A percentile compares a stretch with the other conserved stretches of the same genome.
Conservation (phyloP, 2,329 filamentous ascomycete genomes). For the Cytospora chrysosperma region DNA sequence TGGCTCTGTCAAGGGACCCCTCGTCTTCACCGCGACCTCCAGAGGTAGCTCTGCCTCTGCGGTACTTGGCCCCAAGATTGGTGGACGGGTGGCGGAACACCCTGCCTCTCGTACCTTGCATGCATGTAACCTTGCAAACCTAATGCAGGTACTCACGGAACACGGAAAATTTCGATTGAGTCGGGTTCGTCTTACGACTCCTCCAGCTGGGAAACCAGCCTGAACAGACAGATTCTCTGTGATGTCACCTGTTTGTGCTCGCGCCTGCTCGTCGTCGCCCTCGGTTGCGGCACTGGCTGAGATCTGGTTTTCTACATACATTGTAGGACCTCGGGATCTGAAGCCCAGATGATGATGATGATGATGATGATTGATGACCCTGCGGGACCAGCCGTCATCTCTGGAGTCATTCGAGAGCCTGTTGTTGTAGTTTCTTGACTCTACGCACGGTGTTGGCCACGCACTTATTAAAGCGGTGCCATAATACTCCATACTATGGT, state of each 20-base stretch:
- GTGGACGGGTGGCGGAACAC: conserved; percentile 2
- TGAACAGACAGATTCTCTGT: background rate
- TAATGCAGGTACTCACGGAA: conserved; percentile 19
- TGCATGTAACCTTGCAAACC: conserved; percentile 19
- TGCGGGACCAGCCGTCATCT: conserved; percentile 10
- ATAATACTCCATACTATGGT: conserved; percentile 7
- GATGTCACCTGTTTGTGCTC: background rate
- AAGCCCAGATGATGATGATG: conserved; percentile 14
- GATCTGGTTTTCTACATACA: conserved; percentile 15
- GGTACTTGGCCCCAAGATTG: conserved; percentile 6
- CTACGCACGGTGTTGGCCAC: conserved; percentile 2
- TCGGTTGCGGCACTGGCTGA: conserved; percentile 2
- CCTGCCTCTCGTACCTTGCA: conserved; percentile 11
- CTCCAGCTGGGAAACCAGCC: conserved; percentile 1
- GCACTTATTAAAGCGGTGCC: conserved; percentile 2
- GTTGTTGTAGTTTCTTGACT: conserved; percentile 1
- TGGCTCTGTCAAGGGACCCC: conserved; percentile 3
- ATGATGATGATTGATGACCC: too few species aligned
- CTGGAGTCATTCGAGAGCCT: conserved; percentile 18
- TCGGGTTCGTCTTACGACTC: conserved; percentile 10
- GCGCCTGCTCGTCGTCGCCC: background rate
- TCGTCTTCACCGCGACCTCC: conserved; percentile 22
- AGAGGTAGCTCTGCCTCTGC: conserved; percentile 3
- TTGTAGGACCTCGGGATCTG: too few species aligned
- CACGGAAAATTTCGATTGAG: conserved; percentile 11